phyloP scores from a whole-genome alignment of 164 flowering plant species.

The Chimonanthus praecox region DNA sequence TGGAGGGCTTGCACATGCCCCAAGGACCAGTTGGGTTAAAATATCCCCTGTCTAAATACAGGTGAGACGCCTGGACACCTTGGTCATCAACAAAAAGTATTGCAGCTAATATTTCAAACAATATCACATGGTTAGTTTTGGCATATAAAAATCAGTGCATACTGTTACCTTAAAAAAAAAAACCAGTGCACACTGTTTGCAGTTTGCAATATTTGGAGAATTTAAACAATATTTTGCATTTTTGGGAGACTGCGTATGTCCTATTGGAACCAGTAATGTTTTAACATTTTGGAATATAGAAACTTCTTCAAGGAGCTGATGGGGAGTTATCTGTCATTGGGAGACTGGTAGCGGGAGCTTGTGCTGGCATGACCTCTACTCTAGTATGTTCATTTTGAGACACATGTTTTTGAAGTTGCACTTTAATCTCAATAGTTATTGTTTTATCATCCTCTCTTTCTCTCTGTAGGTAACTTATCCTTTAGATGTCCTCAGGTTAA shows the following conservation, averaged over 20 bases:
- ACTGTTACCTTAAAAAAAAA: too few relatives aligned
- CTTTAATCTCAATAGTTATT: neutral
- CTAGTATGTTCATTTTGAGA: conserved; percentile 47
- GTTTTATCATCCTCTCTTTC: neutral
- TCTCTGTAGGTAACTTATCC: conserved; percentile 79
- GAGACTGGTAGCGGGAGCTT: conserved; percentile 94
- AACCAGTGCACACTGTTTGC: neutral
- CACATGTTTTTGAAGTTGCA: neutral
- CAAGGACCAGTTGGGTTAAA: too few relatives aligned
- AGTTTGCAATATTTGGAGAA: neutral
- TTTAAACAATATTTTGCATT: neutral
- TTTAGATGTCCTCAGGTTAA: conserved; percentile 83
- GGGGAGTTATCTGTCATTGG: conserved; percentile 87
- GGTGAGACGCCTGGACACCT: too few relatives aligned
- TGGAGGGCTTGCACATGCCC: too few relatives aligned
- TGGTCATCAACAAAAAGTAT: too few relatives aligned
- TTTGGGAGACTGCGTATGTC: neutral
- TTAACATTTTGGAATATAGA: conserved; percentile 32
- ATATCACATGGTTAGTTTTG: too few relatives aligned
- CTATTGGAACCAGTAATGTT: neutral
- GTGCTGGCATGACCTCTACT: conserved; percentile 99
- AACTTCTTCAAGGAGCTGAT: conserved; percentile 67
- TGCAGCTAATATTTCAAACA: too few relatives aligned
- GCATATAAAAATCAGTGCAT: too few relatives aligned
- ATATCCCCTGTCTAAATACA: too few relatives aligned